Base-by-base conservation (phyloP, 2,329 filamentous ascomycete genomes). In the Alternaria postmessia region DNA sequence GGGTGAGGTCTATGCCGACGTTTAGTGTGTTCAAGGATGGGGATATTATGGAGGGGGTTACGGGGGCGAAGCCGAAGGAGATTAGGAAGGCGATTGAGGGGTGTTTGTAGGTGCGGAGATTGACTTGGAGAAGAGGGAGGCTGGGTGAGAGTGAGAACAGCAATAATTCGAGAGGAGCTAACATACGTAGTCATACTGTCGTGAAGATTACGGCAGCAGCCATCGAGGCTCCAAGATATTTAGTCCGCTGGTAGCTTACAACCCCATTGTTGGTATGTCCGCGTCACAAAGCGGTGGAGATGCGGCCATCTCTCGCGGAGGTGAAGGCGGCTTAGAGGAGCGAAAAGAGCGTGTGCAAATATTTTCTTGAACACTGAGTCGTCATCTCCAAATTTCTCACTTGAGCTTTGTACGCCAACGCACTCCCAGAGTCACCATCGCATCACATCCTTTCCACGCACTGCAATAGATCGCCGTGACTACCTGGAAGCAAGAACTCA, bases 11-110 rank as follows among this genome's bases (percentile, higher is more conserved):
- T 52, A 71, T 74, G 71, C 71, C 72, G 22, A 71, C 61, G 6
- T 74, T 75, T 47, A 71, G 67, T 38, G 62, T 73, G 7, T 73
- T 75, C 18, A 73, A 73, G 48, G 71, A 74, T 60, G 72, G 71
- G 3, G 69, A 73, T 68, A 71, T 73, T 36, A 65, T 68, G 43
- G 67, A 67, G 32, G 64, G 70, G 1, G 67, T 70, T 38, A 69
- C 66, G 7, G 70, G 71, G 1, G 65, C 70, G 22, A 68, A 47
- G 43, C 51, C 59, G 6, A 64, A 65, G 53, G 69, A 73, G 57
- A 48, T 72, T 9, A 53, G 68, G 62, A 70, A 64, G 61, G 67
- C 64, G 36, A 68, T 72, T 46, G 69, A 72, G 56, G 58, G 52
- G 26, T 68, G 64, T 64, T 60, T 71, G 60, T 67, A 57, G 41